A percentile compares a stretch with the other conserved stretches of the same genome.
Conservation (phyloP, 2,329 filamentous ascomycete genomes). For the Aspergillus aculeatus region DNA sequence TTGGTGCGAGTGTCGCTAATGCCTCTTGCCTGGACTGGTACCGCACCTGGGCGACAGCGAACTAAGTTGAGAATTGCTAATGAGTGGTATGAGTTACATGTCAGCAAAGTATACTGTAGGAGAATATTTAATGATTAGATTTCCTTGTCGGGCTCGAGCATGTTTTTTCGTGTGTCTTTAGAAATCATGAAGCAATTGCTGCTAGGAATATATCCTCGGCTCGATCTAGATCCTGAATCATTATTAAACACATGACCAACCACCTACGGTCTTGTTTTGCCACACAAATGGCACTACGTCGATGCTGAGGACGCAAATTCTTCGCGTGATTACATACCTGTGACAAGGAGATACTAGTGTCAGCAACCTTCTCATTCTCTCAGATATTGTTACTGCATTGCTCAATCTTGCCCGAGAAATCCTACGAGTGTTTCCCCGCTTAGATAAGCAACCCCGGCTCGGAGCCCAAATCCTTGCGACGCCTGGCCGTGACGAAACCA, state of each 20-base stretch:
- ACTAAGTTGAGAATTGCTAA: constrained; percentile 27
- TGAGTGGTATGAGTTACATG: not conserved
- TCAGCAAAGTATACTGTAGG: no score
- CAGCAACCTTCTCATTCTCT: no score
- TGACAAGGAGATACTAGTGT: no score
- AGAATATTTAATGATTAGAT: not conserved
- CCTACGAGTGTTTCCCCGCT: constrained; percentile 17
- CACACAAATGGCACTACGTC: not conserved
- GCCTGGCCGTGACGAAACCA: constrained; percentile 13
- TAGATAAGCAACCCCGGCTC: constrained; percentile 30
- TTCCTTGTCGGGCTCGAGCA: no score
- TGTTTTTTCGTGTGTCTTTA: no score
- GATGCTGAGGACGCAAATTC: not conserved
- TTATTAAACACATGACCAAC: not conserved
- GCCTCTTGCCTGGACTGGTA: constrained; percentile 88
- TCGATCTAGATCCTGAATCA: not conserved
- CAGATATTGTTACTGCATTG: no score
- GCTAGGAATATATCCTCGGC: not conserved
- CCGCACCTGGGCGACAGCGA: constrained; percentile 65
- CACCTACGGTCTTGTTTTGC: not conserved
- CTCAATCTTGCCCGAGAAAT: no score
- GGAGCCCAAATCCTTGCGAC: constrained; percentile 18
- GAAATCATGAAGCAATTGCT: no score
- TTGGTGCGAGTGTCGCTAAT: constrained; percentile 90
- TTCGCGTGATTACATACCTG: not conserved